Evolutionary conservation across 1,139 yeast genomes (phyloP).

Genomic region (Blastobotrys illinoisensis): DNA sequence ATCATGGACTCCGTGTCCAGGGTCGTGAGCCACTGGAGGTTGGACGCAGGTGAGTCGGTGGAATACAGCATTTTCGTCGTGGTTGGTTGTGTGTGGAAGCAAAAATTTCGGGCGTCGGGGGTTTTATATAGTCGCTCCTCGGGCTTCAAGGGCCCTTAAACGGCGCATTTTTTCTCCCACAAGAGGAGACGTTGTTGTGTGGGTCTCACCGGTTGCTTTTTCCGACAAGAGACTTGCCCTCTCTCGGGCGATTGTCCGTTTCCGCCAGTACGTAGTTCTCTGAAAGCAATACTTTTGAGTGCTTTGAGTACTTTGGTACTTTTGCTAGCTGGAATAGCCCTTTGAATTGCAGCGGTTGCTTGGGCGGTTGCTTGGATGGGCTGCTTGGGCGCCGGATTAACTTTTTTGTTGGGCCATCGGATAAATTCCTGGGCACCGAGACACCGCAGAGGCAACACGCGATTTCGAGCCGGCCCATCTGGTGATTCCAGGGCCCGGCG

Average conservation of each 20-base stretch:
- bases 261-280: too few species aligned
- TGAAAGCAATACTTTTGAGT: too few species aligned
- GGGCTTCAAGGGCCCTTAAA: neutral
- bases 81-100: too few species aligned
- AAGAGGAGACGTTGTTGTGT: neutral
- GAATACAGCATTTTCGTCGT: conserved; percentile 30
- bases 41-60: conserved; percentile 32
- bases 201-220: conserved; percentile 1
- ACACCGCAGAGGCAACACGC: neutral
- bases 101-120: neutral
- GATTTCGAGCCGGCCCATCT: neutral
- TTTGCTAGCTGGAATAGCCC: too few species aligned
- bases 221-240: neutral
- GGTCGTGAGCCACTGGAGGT: conserved; percentile 73
- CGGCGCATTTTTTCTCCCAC: neutral
- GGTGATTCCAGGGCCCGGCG: neutral
- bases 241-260: too few species aligned
- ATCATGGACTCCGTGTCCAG: conserved; percentile 77
- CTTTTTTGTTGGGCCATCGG: neutral
- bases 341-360: too few species aligned
- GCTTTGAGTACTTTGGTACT: too few species aligned
- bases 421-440: neutral
- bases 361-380: neutral
- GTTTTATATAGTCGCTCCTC: neutral
- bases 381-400: neutral